Percentiles rank a stretch among this genome's conserved stretches.
Conservation (phyloP, 2,329 filamentous ascomycete species). For the Cercospora nicotianae region DNA sequence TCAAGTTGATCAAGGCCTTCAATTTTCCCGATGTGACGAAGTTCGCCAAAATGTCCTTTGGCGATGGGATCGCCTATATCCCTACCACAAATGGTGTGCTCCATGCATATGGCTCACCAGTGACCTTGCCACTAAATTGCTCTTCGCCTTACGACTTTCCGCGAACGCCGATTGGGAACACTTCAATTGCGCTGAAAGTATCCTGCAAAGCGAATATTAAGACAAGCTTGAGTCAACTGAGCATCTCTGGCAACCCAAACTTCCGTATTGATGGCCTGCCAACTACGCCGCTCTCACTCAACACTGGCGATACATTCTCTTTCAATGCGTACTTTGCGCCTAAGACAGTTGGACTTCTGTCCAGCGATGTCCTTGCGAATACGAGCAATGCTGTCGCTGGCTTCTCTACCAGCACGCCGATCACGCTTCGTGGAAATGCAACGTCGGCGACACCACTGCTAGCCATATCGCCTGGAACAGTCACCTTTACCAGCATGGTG, state of each 20-base stretch:
- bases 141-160: slow-evolving; percentile 12
- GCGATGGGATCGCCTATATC: slow-evolving; percentile 10
- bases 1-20: slow-evolving; percentile 11
- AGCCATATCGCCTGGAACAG: slow-evolving; percentile 1
- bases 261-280: slow-evolving; percentile 8
- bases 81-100: slow-evolving; percentile 8
- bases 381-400: slow-evolving; percentile 14
- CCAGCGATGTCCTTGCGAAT: slow-evolving; percentile 7
- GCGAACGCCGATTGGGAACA: slow-evolving; percentile 11
- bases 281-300: slow-evolving; percentile 4
- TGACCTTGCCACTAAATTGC: slow-evolving; percentile 14
- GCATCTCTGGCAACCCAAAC: slow-evolving; percentile 14
- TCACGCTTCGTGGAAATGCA: slow-evolving; percentile 10
- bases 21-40: slow-evolving; percentile 9
- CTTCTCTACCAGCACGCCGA: slow-evolving; percentile 10
- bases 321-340: slow-evolving; percentile 15
- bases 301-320: slow-evolving; percentile 2
- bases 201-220: slow-evolving; percentile 12
- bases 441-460: slow-evolving; percentile 9
- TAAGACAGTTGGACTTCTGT: slow-evolving; percentile 8
- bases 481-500: slow-evolving; percentile 6
- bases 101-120: slow-evolving; percentile 12
- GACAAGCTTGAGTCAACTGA: slow-evolving; percentile 7
- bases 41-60: slow-evolving; percentile 13
- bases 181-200: background rate